These are phyloP conservation scores for Phytophthora podocarpi DNA, from an alignment of 352 stramenopile species.

Conservation along the genomic window DNA sequence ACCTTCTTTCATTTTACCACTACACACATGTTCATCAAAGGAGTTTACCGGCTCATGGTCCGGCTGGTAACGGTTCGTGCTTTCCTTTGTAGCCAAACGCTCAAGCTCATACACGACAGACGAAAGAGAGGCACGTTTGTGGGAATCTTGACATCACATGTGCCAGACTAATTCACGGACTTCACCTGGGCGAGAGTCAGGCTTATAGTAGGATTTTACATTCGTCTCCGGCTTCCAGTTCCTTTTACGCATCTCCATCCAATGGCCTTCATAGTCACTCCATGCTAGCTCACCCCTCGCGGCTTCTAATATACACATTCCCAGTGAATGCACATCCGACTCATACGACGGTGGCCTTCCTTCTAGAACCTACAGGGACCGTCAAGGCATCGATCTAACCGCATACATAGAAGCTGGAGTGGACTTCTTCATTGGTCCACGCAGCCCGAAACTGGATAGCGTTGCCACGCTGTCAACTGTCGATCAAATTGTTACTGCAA, in stretches of 20 bases:
- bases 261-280: no score
- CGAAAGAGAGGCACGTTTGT: not conserved
- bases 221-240: no score
- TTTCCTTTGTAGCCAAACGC: not conserved
- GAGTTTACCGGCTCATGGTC: not conserved
- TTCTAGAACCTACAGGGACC: slow-evolving; percentile 17
- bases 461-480: not conserved
- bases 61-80: not conserved
- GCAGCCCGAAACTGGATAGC: slow-evolving; percentile 3
- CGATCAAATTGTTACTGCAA: slow-evolving; percentile 8
- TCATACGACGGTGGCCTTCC: not conserved
- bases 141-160: slow-evolving; percentile 11
- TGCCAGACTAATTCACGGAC: slow-evolving; percentile 2
- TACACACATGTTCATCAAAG: not conserved
- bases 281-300: not conserved
- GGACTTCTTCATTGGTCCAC: no score
- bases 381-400: slow-evolving; percentile 1
- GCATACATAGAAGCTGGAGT: not conserved
- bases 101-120: not conserved
- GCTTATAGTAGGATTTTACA: no score
- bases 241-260: no score
- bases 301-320: slow-evolving; percentile 34
- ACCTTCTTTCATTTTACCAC: not conserved
- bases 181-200: no score
- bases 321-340: slow-evolving; percentile 27